phyloP scores from a whole-genome alignment of 164 flowering plant species.

The Berberis thunbergii region DNA sequence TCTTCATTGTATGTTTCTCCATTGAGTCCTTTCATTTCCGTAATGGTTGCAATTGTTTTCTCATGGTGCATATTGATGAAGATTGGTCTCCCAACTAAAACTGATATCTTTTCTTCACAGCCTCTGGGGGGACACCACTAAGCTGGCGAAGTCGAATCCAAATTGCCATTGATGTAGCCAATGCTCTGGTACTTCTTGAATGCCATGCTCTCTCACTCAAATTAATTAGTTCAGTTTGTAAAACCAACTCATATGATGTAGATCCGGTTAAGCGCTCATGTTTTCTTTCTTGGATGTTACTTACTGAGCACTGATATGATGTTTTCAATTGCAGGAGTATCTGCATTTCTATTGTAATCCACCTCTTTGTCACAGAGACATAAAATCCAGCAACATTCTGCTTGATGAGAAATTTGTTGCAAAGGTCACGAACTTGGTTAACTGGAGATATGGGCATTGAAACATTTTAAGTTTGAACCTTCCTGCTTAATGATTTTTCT shows the following conservation, averaged over 20 bases:
- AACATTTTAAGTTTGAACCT: not conserved
- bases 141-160: slow-evolving; percentile 83
- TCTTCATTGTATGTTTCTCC: slow-evolving; percentile 58
- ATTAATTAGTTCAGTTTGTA: not conserved
- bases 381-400: slow-evolving; percentile 93
- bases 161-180: slow-evolving; percentile 94
- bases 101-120: slow-evolving; percentile 32
- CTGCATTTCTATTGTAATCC: slow-evolving; percentile 98
- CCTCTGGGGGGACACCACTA: slow-evolving; percentile 52
- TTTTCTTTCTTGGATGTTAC: not conserved
- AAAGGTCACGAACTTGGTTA: slow-evolving; percentile 46
- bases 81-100: not conserved
- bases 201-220: too few species aligned
- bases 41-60: not conserved
- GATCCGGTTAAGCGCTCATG: not conserved
- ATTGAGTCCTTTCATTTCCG: not conserved
- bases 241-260: not conserved
- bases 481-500: not conserved
- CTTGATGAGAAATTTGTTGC: slow-evolving; percentile 82
- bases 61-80: not conserved
- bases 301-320: slow-evolving; percentile 5
- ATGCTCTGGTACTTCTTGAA: slow-evolving; percentile 71
- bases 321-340: slow-evolving; percentile 64
- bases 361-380: slow-evolving; percentile 95
- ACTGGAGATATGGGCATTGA: not conserved